These are phyloP conservation scores for Blumeria hordei DNA, from an alignment of 2,329 filamentous ascomycete species.

Conservation along the genomic window DNA sequence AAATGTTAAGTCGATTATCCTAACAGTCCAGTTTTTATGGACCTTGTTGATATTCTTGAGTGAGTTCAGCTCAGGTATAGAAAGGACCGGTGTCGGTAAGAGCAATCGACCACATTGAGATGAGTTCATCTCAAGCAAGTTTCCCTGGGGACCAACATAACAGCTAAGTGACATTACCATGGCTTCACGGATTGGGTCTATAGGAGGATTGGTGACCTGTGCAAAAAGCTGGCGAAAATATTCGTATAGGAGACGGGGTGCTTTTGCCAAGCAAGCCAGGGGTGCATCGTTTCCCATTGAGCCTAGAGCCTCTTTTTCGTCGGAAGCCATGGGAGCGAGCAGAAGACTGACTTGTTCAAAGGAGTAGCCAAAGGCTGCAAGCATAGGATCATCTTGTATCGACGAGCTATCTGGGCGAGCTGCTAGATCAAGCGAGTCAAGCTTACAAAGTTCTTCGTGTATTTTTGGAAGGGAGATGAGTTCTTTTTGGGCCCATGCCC, in stretches of 20 bases:
- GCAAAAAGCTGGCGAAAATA: slow-evolving; percentile 97
- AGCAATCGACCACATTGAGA: slow-evolving; percentile 70
- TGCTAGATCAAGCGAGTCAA: slow-evolving; percentile 36
- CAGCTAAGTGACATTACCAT: slow-evolving; percentile 97
- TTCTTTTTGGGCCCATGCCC: slow-evolving; percentile 66
- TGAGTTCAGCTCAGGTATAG: slow-evolving; percentile 75
- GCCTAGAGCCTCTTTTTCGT: slow-evolving; percentile 88
- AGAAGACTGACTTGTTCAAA: slow-evolving; percentile 85
- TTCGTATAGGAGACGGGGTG: slow-evolving; percentile 73
- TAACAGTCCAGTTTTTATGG: slow-evolving; percentile 64
- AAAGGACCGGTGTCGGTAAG: slow-evolving; percentile 70
- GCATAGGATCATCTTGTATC: slow-evolving; percentile 61
- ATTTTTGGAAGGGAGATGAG: slow-evolving; percentile 61
- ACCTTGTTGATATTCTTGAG: slow-evolving; percentile 51
- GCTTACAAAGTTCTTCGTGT: slow-evolving; percentile 31
- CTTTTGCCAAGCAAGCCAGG: slow-evolving; percentile 70
- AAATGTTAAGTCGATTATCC: slow-evolving; percentile 81
- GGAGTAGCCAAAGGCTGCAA: slow-evolving; percentile 80
- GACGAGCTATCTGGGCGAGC: slow-evolving; percentile 41
- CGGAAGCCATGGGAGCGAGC: slow-evolving; percentile 83
- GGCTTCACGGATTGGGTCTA: slow-evolving; percentile 88
- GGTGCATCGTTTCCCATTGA: slow-evolving; percentile 97
- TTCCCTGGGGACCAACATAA: slow-evolving; percentile 88
- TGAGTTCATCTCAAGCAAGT: slow-evolving; percentile 78
- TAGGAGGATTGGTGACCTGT: slow-evolving; percentile 92